Base-by-base conservation (phyloP, 495 filamentous ascomycete species). In the Platismatia glauca region DNA sequence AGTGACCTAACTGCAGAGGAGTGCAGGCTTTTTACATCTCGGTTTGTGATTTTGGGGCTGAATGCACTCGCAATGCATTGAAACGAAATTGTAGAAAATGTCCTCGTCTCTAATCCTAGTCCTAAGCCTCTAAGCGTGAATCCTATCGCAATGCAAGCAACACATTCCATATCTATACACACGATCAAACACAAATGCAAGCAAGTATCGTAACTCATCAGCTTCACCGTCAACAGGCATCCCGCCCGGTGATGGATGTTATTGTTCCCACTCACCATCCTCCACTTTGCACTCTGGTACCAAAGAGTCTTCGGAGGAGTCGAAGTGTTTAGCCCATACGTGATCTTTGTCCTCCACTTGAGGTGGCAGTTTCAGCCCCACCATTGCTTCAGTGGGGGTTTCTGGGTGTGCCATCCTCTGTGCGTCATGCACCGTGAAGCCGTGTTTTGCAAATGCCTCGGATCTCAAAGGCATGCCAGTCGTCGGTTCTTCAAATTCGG, bases 321-420 rank as follows among this genome's bases (percentile, higher is more conserved):
- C 52, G 41, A 61, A 60, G 2, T 55, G 60, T 12, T 57, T 44
- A 13, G 64, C 68, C 68, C 68, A 70, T 0, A 68, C 56, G 15
- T 55, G 61, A 16, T 64, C 59, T 18, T 34, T 52, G 18, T 39
- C 62, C 18, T 65, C 62, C 44, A 52, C 62, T 15, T 31, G 44
- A 9, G 46, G 48, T 27, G 68, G 66, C 18, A 70, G 55, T 29
- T 57, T 57, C n/a, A 70, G 46, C 39, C 61, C 66, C 15, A 59
- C 48, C 59, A 67, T 64, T 4, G 64, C 61, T 46, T 61, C 61
- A 7, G 59, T 64, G 3, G 61, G 60, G 5, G 62, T 53, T 27
- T 59, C 66, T n/a, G 68, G 66, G 55, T 70, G 68, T 16, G 68
- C 68, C 44, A 70, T 44, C 50, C 57, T 70, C 37, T 70, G 68